These are phyloP conservation scores for Pseudozyma pruni DNA, from an alignment of 1,284 basidiomycete genomes.

Conservation along the genomic window DNA sequence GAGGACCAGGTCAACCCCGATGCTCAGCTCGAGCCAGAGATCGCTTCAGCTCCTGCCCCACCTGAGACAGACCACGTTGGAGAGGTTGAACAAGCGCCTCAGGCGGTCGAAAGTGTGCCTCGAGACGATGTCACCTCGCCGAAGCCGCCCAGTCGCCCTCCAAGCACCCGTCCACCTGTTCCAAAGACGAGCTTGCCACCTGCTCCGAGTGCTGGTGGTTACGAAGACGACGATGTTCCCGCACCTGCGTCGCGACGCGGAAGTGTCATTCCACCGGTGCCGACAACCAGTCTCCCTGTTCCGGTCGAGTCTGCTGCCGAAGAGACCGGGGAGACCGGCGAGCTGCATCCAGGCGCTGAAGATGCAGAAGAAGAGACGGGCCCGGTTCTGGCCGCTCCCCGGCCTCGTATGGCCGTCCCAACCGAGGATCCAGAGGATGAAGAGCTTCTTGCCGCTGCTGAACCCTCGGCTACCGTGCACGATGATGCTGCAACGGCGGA, in stretches of 20 bases:
- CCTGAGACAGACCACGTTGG: background rate
- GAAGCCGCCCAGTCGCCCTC: slow-evolving; percentile 47
- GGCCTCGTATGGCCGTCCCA: slow-evolving; percentile 46
- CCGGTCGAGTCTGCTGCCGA: slow-evolving; percentile 15
- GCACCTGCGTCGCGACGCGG: slow-evolving; percentile 7
- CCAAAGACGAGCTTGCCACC: slow-evolving; percentile 43
- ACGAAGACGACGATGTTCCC: slow-evolving; percentile 13
- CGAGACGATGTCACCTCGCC: slow-evolving; percentile 20
- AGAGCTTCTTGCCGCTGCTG: slow-evolving; percentile 35
- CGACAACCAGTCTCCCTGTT: slow-evolving; percentile 12
- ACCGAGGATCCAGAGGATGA: slow-evolving; percentile 56
- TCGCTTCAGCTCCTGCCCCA: background rate
- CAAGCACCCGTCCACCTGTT: slow-evolving; percentile 54
- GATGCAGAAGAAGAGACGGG: slow-evolving; percentile 12
- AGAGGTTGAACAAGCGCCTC: background rate
- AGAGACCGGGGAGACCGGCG: slow-evolving; percentile 3
- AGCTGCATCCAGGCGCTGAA: background rate
- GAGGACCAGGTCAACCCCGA: slow-evolving; percentile 16
- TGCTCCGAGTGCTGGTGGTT: slow-evolving; percentile 12
- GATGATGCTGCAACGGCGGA: background rate
- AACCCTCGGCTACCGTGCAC: slow-evolving; percentile 7
- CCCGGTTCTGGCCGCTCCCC: slow-evolving; percentile 52
- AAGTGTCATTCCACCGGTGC: slow-evolving; percentile 35
- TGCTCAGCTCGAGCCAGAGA: slow-evolving; percentile 8
- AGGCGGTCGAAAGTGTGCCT: slow-evolving; percentile 1